Percentiles rank a stretch among this genome's conserved stretches.
phyloP scores from a whole-genome alignment of 768 basidiomycete species.

The Megacollybia marginata region DNA sequence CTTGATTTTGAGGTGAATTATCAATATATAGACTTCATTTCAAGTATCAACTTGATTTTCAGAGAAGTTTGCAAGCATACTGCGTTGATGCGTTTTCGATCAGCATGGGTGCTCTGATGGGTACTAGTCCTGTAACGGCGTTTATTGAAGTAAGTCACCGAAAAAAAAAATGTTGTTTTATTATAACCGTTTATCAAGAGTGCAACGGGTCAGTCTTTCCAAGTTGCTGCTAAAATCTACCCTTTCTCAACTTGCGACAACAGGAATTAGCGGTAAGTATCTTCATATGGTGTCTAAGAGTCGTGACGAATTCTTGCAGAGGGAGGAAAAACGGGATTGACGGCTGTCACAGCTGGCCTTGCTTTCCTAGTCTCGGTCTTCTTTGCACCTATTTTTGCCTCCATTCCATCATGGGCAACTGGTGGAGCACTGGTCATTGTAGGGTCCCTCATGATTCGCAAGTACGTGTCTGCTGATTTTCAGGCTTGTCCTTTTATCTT shows the following conservation, averaged over 20 bases:
- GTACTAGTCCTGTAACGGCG: constrained; percentile 76
- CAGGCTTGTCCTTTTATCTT: not conserved
- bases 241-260: too few relatives aligned
- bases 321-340: constrained; percentile 84
- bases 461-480: constrained; percentile 31
- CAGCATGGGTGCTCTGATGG: constrained; percentile 74
- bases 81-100: constrained; percentile 79
- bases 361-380: constrained; percentile 82
- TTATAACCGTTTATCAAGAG: constrained; percentile 81
- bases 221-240: too few relatives aligned
- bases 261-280: constrained; percentile 58
- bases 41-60: too few relatives aligned
- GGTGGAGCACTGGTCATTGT: constrained; percentile 81
- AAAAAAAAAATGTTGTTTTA: too few relatives aligned
- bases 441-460: constrained; percentile 85
- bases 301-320: constrained; percentile 32
- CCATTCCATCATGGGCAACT: constrained; percentile 82
- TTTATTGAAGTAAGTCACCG: too few relatives aligned
- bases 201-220: too few relatives aligned
- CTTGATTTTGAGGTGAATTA: too few relatives aligned
- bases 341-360: constrained; percentile 64
- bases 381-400: constrained; percentile 85
- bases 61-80: constrained; percentile 39
- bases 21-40: too few relatives aligned
- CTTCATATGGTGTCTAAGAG: not conserved